These are phyloP conservation scores for Tolypocladium inflatum DNA, from an alignment of 2,329 filamentous ascomycete species.

Conservation along the genomic window DNA sequence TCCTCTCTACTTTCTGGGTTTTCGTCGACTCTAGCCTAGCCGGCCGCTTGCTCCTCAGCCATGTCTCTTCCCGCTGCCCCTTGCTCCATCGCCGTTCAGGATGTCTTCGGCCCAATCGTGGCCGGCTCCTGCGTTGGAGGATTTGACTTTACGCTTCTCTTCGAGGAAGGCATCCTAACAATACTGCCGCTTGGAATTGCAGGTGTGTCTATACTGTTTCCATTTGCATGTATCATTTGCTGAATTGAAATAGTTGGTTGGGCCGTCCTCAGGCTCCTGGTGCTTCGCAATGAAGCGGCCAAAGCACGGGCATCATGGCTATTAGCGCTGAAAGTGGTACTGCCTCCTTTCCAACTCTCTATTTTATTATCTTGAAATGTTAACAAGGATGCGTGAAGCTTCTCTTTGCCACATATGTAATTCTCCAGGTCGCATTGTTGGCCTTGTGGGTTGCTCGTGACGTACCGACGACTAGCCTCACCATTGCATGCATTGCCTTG, in stretches of 20 bases:
- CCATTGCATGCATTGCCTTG: slow-evolving; percentile 6
- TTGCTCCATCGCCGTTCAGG: slow-evolving; percentile 6
- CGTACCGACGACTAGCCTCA: slow-evolving; percentile 8
- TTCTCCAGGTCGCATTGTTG: slow-evolving; percentile 8
- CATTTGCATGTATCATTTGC: background rate
- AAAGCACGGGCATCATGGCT: slow-evolving; percentile 8
- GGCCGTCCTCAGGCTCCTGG: background rate
- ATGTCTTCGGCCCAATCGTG: slow-evolving; percentile 10
- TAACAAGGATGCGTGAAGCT: background rate
- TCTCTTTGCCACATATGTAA: slow-evolving; percentile 3
- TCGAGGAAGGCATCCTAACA: slow-evolving; percentile 15
- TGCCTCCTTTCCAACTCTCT: background rate
- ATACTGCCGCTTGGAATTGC: slow-evolving; percentile 10
- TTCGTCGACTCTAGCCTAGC: background rate
- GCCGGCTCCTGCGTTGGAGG: slow-evolving; percentile 11
- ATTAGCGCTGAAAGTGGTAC: slow-evolving; percentile 7
- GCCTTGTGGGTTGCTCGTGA: slow-evolving; percentile 7
- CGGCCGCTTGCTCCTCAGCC: background rate
- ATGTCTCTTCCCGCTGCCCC: background rate
- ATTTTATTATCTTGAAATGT: background rate
- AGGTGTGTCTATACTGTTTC: slow-evolving; percentile 1
- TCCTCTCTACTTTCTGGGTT: background rate
- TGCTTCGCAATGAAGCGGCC: slow-evolving; percentile 2
- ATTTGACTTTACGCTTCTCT: slow-evolving; percentile 19
- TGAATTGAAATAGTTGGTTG: slow-evolving; percentile 1